Evolutionary conservation across 129 eudicot genomes (phyloP), one percentile per base, ranked within the genome.

Genomic region (Flaveria bidentis): DNA sequence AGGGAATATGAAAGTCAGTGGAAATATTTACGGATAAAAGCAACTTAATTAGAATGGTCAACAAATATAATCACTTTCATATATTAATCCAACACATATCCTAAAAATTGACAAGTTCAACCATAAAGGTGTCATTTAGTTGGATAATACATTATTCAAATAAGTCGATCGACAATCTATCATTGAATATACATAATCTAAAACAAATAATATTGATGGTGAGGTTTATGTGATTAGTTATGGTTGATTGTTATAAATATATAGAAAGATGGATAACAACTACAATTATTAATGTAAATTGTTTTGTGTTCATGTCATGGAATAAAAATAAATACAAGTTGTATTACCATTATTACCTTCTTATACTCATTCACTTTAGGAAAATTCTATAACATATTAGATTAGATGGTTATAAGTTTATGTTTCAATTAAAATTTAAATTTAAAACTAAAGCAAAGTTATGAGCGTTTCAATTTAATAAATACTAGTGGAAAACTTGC

Each of bases 11-110:
- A 15, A n/a, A 30, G 14, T 36, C 47, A n/a, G 67, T 61, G 23
- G 36, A 61, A 25, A 26, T 61, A 13, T 33, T 62, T 64, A 64
- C 4, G 47, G 46, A 56, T 42, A 69, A 68, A 58, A 77, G 33
- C 52, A 77, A 68, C 18, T 53, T 68, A 25, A 44, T 67, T 53
- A 41, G 44, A 67, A 77, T 9, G 20, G 75, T 77, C 81, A 77
- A 42, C 36, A 22, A 42, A 77, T 77, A 30, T 42, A 46, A 69
- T 78, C 82, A 30, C 76, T 12, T 56, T 78, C 76, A 44, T 13
- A 25, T 41, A 75, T 69, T 70, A 30, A 76, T 69, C 69, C 50
- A 78, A 44, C 20, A 7, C 75, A 25, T 55, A 78, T 78, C 82
- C 71, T 77, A 68, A 44, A 42, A 5, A 44, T 69, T 74, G 46